Evolutionary conservation across 345 rosid species (phyloP).

Genomic region (Eucalyptus cloeziana): DNA sequence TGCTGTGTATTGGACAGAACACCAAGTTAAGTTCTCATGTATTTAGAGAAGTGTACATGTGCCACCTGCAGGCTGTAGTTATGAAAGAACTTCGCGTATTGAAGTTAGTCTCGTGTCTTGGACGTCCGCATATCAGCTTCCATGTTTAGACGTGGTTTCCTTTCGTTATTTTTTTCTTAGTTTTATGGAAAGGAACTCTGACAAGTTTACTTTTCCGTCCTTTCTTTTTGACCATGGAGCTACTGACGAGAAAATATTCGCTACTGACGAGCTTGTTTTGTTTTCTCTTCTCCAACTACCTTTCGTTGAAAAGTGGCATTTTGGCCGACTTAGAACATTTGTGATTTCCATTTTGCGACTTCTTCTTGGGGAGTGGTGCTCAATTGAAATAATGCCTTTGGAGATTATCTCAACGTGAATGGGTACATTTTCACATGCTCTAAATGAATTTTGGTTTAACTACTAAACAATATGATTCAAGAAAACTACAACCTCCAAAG

Average conservation of each 20-base stretch:
- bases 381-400: not conserved
- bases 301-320: not conserved
- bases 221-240: not conserved
- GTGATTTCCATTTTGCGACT: not conserved
- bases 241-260: too few relatives aligned
- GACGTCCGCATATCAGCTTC: not conserved
- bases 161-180: not conserved
- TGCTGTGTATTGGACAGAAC: not conserved
- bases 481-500: conserved; percentile 57
- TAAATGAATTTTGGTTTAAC: conserved; percentile 13
- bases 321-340: not conserved
- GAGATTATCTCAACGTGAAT: not conserved
- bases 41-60: not conserved
- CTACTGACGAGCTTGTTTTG: not conserved
- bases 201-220: not conserved
- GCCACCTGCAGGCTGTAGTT: not conserved
- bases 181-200: not conserved
- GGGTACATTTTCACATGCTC: not conserved
- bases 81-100: not conserved
- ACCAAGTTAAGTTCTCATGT: not conserved
- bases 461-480: conserved; percentile 56
- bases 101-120: not conserved
- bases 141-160: not conserved
- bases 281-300: not conserved
- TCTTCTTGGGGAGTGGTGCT: not conserved